A percentile compares a stretch with the other conserved stretches of the same genome.
These are phyloP conservation scores for Sesbania bispinosa DNA, from an alignment of 306 rosid genomes.

Conservation along the genomic window DNA sequence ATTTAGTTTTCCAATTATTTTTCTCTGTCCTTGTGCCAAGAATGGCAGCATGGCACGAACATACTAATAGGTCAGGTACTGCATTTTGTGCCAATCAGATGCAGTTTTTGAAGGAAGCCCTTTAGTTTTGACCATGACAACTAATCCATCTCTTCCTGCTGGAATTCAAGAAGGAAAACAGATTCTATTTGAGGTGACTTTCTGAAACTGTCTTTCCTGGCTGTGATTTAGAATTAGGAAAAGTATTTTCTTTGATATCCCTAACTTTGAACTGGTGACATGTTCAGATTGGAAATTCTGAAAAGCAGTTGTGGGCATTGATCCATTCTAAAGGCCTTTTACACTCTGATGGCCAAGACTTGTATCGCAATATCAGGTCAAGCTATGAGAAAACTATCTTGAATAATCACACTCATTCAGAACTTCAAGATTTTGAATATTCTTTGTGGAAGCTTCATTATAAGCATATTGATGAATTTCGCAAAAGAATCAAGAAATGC, in stretches of 20 bases:
- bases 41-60: background rate
- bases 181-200: slow-evolving; percentile 54
- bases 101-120: slow-evolving; percentile 18
- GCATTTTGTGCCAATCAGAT: slow-evolving; percentile 32
- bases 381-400: slow-evolving; percentile 63
- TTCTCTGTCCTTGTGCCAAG: background rate
- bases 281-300: slow-evolving; percentile 60
- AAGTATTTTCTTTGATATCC: background rate
- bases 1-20: background rate
- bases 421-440: slow-evolving; percentile 90
- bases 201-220: slow-evolving; percentile 24
- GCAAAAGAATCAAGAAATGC: slow-evolving; percentile 65
- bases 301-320: slow-evolving; percentile 67
- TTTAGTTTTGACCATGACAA: slow-evolving; percentile 37
- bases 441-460: slow-evolving; percentile 95
- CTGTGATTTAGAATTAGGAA: background rate
- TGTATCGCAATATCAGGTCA: slow-evolving; percentile 58
- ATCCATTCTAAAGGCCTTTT: slow-evolving; percentile 70
- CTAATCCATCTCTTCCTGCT: slow-evolving; percentile 22
- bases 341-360: slow-evolving; percentile 59
- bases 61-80: slow-evolving; percentile 25
- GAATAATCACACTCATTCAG: slow-evolving; percentile 38
- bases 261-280: slow-evolving; percentile 23
- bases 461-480: slow-evolving; percentile 92
- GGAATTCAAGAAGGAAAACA: slow-evolving; percentile 45